Evolutionary conservation across 352 stramenopile species (phyloP), one percentile per base, ranked within the genome.

Genomic region (Globisporangium uncinulatum): DNA sequence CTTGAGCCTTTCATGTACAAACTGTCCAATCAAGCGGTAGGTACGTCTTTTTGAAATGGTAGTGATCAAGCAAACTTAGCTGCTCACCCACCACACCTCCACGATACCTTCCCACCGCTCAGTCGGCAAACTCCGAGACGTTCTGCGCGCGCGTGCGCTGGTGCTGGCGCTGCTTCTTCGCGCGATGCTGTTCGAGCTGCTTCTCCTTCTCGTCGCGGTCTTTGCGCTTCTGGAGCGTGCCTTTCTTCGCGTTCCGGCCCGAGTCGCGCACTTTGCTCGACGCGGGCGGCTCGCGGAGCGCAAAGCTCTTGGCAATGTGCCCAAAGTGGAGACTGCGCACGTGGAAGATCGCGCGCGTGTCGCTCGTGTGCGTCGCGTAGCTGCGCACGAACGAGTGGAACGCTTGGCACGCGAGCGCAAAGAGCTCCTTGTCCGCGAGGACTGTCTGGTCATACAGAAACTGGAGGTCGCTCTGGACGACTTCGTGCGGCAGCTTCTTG

Each of bases 281-380:
- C 46, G 85, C 85, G 13, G 86, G 84, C 21, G 83, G 82, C 32
- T 95, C 86, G 6, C 86, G 86, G 52, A 97, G 67, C 31, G 79
- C 92, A 67, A 98, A 98, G 63, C 86, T 95, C 63, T 96, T 96
- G 42, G 94, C 90, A 51, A 97, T 87, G 63, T 98, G 94, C 37
- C 94, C 94, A 42, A 98, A 92, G 65, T 98, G 94, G 36, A 98
- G 73, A 13, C 75, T 85, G 34, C 91, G 85, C 32, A 98, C 84
- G 62, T 98, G 87, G 69, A 98, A 98, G 51, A 97, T 96, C 49
- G 78, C 69, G 65, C 89, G 86, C 48, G 83, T 94, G 62, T 98
- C 89, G 9, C 79, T 91, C 51, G 80, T 83, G 71, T 97, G 90
- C 10, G 90, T 96, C 19, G 90, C 88, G 67, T 98, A 98, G 66